These are phyloP conservation scores for Wallacemonas collosoma DNA, from an alignment of 208 protist species.

Conservation along the genomic window DNA sequence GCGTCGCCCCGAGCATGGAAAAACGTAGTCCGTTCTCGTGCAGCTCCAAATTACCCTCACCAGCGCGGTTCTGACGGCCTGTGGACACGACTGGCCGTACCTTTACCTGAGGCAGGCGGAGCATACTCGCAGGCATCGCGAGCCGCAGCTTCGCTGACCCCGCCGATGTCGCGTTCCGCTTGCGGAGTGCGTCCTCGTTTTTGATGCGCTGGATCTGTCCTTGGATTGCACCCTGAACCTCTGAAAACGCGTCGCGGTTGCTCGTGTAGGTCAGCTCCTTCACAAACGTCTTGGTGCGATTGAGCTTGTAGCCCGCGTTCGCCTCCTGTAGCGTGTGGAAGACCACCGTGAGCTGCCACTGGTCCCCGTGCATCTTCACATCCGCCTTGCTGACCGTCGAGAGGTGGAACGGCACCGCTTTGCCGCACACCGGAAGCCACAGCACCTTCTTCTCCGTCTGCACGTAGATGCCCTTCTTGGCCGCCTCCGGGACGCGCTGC, in stretches of 20 bases:
- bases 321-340: conserved; percentile 88
- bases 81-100: conserved; percentile 86
- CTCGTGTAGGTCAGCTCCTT: conserved; percentile 87
- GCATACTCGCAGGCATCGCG: conserved; percentile 30
- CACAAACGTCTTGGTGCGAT: conserved; percentile 85
- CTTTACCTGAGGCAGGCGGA: conserved; percentile 87
- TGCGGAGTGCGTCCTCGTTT: conserved; percentile 70
- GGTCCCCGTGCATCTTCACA: conserved; percentile 80
- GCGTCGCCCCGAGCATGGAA: conserved; percentile 66
- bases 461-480: conserved; percentile 70
- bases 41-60: conserved; percentile 90
- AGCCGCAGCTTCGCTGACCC: conserved; percentile 49
- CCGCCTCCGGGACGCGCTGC: conserved; percentile 34
- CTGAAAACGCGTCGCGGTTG: conserved; percentile 57
- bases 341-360: conserved; percentile 79
- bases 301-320: conserved; percentile 80
- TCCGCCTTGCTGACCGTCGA: conserved; percentile 94
- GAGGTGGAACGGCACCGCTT: conserved; percentile 95
- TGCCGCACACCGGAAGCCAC: conserved; percentile 95
- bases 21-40: conserved; percentile 97
- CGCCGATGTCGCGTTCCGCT: conserved; percentile 48
- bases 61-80: conserved; percentile 79
- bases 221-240: conserved; percentile 63
- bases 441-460: conserved; percentile 85
- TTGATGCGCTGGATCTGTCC: conserved; percentile 71